Percentiles rank a stretch among this genome's conserved stretches.
Evolutionary conservation across 192 early-diverging fungal genomes (phyloP).

Genomic region (Backusella australiensis): DNA sequence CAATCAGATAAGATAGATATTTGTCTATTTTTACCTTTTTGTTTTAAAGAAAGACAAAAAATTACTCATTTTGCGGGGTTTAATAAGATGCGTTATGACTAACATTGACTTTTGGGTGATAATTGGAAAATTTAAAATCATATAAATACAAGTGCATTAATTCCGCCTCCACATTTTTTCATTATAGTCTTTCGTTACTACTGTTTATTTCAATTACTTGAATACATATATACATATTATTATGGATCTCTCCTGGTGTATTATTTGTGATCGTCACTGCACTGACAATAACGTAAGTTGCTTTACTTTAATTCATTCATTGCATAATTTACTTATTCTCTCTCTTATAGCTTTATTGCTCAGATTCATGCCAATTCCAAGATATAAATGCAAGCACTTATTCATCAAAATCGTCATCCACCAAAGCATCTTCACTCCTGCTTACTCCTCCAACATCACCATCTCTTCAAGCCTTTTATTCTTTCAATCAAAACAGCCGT

Average conservation of each 20-base stretch:
- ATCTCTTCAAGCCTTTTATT: not conserved
- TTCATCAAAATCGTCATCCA: not conserved
- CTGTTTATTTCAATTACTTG: not conserved
- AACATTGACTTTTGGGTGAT: not conserved
- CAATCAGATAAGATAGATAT: slow-evolving; percentile 1
- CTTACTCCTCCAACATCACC: not conserved
- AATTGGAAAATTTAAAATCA: not conserved
- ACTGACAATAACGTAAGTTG: not conserved
- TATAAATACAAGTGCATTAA: not conserved
- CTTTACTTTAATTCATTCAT: not conserved
- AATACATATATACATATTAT: not conserved
- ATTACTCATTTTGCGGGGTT: not conserved
- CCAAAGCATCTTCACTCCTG: not conserved
- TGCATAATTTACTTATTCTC: not conserved
- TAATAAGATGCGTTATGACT: not conserved
- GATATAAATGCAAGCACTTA: not conserved
- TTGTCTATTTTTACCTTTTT: not conserved
- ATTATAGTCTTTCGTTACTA: not conserved
- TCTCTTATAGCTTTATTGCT: not conserved
- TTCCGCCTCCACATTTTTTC: not conserved
- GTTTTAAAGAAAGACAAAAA: not conserved
- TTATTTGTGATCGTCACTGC: slow-evolving; percentile 9
- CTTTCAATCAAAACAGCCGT: not conserved
- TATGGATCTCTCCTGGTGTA: slow-evolving; percentile 14
- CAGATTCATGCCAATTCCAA: slow-evolving; percentile 1